phyloP scores from a whole-genome alignment of 768 basidiomycete species.

The Rhodosporidiobolus sp. region DNA sequence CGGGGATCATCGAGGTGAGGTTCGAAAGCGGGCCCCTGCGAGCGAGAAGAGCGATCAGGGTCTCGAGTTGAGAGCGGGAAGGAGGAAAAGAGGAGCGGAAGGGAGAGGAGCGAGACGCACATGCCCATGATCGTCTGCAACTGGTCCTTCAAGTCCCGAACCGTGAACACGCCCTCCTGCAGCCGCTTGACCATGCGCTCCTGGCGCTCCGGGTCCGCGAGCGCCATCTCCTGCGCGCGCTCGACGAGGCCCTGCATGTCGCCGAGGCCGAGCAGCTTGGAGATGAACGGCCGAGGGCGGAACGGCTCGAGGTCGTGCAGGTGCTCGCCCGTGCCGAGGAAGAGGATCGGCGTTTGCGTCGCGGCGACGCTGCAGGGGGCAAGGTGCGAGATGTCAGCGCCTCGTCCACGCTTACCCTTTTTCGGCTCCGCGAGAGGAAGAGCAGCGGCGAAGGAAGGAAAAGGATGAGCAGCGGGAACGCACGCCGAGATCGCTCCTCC shows the following conservation, averaged over 20 bases:
- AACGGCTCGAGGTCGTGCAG: conserved; percentile 95
- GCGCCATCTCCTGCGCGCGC: conserved; percentile 94
- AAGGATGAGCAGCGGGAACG: conserved; percentile 46
- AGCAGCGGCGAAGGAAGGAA: too few relatives aligned
- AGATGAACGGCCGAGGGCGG: conserved; percentile 93
- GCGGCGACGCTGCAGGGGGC: conserved; percentile 74
- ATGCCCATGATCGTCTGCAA: conserved; percentile 97
- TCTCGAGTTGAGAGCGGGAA: background rate
- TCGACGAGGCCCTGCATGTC: conserved; percentile 97
- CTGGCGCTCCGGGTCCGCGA: conserved; percentile 77
- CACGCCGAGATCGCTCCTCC: conserved; percentile 99
- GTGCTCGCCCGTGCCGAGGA: conserved; percentile 96
- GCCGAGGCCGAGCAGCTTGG: conserved; percentile 89
- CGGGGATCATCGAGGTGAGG: conserved; percentile 98
- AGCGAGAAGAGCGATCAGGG: background rate
- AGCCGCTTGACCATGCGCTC: conserved; percentile 98
- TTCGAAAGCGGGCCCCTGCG: conserved; percentile 95
- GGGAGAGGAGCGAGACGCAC: conserved; percentile 53
- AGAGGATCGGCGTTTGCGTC: conserved; percentile 97
- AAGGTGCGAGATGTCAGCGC: too few relatives aligned
- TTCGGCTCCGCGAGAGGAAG: too few relatives aligned
- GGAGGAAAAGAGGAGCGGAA: conserved; percentile 14
- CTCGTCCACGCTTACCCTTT: too few relatives aligned
- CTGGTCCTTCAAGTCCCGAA: conserved; percentile 96
- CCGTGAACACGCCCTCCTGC: conserved; percentile 92